Conservation (phyloP, 176 grass and related monocot genomes). For the Oryza brachyantha region DNA sequence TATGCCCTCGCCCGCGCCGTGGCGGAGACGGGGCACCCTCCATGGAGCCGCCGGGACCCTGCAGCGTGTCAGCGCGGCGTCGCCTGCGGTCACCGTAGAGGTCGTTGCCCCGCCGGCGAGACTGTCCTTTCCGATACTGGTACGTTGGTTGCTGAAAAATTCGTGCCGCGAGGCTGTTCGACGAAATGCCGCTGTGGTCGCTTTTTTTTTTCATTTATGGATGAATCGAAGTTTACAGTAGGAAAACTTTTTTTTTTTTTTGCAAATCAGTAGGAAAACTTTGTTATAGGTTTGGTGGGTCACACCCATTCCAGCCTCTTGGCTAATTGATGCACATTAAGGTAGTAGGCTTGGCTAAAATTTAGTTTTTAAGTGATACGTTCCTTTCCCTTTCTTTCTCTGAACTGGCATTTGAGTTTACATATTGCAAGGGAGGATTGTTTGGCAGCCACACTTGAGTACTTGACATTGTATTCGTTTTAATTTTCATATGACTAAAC, state of each 20-base stretch:
- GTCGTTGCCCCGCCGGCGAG: not conserved
- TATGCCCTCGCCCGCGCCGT: not conserved
- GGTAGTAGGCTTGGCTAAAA: not conserved
- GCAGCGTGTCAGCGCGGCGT: not conserved
- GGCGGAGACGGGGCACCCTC: not conserved
- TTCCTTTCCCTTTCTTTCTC: not conserved
- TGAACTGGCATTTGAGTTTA: not conserved
- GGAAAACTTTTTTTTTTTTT: not conserved
- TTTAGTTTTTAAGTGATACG: not conserved
- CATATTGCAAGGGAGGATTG: not conserved
- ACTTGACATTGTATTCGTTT: not conserved
- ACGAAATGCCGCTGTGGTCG: not conserved
- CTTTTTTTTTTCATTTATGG: not conserved
- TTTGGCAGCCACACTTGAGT: not conserved
- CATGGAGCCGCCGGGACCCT: not conserved
- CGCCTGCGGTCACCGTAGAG: not conserved
- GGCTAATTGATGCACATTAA: not conserved
- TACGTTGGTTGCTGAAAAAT: not conserved
- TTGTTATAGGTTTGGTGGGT: not conserved
- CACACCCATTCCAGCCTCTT: not conserved
- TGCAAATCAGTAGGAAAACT: not conserved
- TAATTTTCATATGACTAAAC: not conserved
- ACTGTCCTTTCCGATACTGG: constrained; percentile 25
- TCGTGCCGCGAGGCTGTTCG: not conserved
- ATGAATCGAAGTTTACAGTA: not conserved